Base-by-base conservation (phyloP, 768 basidiomycete genomes). In the Pluteus cervinus region DNA sequence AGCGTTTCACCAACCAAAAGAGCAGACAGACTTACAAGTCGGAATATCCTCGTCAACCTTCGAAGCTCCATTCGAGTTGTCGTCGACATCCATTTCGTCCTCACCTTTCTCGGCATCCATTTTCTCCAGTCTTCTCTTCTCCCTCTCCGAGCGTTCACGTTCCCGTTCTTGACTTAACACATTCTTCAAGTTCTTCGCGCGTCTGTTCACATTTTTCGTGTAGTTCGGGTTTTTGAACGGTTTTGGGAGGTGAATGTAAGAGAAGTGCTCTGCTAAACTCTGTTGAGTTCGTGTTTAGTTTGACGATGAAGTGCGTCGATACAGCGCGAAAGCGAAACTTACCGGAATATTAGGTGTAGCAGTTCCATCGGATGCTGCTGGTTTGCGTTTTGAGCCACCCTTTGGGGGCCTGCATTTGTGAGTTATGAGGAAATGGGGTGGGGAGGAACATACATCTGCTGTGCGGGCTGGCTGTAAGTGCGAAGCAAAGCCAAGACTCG, bases 161-260 rank as follows among this genome's bases (percentile, higher is more conserved):
- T 91, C 88, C 4, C 84, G 73, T 52, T 90, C 88, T 46, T 86
- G 82, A 1, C 73, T 71, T 15, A 91, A 65, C 2, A 91, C 79
- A 3, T 77, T 69, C 60, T 90, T 91, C 50, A 88, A 54, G 46
- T 87, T 86, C 65, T 86, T 88, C 15, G 83, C 76, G 15, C 86
- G 69, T 6, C 86, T 69, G 42, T 77, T 84, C 5, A 70, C 51
- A 48, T 86, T 86, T 59, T 81, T 86, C 5, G 65, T 66, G 49
- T 86, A 85, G 18, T 67, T 55, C 1, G 75, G 69, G 46, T 81
- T 86, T 59, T 91, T 91, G 66, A 90, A 90, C 0, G 86, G 82
- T 1, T 82, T 71, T 0, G 82, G 79, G 18, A 57, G 58, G 40
- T 86, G 74, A 2, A 84, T 62, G 48, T 81, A 84, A 0, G 86